These are phyloP conservation scores for Corymbia calophylla DNA, from an alignment of 441 rosid genomes.

Conservation along the genomic window DNA sequence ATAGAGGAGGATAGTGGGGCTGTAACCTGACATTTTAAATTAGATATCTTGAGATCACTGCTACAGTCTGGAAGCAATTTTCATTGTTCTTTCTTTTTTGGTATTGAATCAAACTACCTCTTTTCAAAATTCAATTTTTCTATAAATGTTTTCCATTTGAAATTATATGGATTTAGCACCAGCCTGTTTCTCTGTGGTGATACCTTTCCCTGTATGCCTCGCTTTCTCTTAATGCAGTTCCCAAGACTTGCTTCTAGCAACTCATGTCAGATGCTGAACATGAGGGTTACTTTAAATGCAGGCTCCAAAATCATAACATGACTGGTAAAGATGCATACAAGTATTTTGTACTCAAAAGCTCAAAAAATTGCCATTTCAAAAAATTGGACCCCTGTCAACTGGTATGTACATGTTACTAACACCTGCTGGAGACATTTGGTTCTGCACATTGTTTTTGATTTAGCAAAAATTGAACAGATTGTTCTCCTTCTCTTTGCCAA, in stretches of 20 bases:
- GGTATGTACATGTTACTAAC: slow-evolving; percentile 30
- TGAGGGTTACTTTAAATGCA: slow-evolving; percentile 22
- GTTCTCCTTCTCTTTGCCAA: neutral
- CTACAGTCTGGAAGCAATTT: neutral
- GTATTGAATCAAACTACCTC: neutral
- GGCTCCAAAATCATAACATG: slow-evolving; percentile 68
- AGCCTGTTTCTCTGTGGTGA: neutral
- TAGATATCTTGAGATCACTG: neutral
- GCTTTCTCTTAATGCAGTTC: neutral
- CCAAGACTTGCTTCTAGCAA: neutral
- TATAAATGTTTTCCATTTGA: neutral
- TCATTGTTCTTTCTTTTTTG: neutral
- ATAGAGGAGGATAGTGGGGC: neutral
- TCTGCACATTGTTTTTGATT: neutral
- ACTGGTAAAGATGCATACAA: slow-evolving; percentile 71
- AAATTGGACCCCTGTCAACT: slow-evolving; percentile 89
- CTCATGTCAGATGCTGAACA: neutral
- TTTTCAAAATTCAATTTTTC: neutral
- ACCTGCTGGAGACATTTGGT: neutral
- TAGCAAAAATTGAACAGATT: neutral
- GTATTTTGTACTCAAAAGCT: slow-evolving; percentile 79
- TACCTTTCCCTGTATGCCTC: neutral
- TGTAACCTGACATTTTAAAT: neutral
- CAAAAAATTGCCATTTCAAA: slow-evolving; percentile 86
- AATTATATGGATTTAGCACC: neutral